These are phyloP conservation scores for Aspergillus pseudonomiae DNA, from an alignment of 2,329 filamentous ascomycete species.

Conservation along the genomic window DNA sequence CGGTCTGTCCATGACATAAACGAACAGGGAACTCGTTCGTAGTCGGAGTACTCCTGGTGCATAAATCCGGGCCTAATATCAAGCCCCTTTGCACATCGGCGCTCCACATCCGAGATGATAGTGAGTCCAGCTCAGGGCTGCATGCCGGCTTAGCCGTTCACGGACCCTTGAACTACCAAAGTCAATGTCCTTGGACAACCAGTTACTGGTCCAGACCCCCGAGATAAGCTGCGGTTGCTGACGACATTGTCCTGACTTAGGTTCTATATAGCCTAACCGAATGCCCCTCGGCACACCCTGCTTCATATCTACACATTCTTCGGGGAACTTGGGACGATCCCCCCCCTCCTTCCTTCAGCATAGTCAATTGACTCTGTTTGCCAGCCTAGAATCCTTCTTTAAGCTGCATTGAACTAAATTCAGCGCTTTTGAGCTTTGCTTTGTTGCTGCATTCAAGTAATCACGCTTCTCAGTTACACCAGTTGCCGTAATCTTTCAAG, in stretches of 20 bases:
- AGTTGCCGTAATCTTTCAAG: neutral
- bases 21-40: neutral
- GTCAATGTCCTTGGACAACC: neutral
- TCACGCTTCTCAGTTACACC: neutral
- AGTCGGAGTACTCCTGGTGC: neutral
- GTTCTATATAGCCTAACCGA: neutral
- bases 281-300: neutral
- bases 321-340: neutral
- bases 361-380: neutral
- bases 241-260: neutral
- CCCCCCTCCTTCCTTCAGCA: neutral
- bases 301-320: neutral
- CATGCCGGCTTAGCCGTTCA: neutral
- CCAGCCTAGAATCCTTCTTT: neutral
- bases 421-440: neutral
- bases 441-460: neutral
- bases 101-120: neutral
- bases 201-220: neutral
- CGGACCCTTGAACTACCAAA: neutral
- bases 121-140: neutral
- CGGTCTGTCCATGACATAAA: neutral
- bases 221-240: constrained; percentile 1
- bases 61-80: neutral
- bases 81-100: neutral
- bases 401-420: neutral